Conservation (phyloP, 768 basidiomycete genomes). For the Tylopilus balloui region DNA sequence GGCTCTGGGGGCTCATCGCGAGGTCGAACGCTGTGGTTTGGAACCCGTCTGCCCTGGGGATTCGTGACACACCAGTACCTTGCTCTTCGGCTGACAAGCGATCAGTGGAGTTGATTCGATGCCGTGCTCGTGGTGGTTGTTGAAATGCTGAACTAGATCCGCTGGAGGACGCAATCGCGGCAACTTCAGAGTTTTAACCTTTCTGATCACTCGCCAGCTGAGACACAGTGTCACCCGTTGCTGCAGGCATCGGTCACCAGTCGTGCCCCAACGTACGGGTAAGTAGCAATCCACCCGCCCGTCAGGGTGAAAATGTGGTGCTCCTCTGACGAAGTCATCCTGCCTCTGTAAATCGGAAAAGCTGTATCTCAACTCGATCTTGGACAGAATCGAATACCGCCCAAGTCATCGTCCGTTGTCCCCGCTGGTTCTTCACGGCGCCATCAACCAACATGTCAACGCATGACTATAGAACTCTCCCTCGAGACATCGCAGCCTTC, state of each 20-base stretch:
- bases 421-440: conserved; percentile 5
- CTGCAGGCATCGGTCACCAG: background rate
- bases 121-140: background rate
- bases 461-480: background rate
- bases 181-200: conserved; percentile 20
- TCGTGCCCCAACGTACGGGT: conserved; percentile 1
- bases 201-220: conserved; percentile 9
- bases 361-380: background rate
- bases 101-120: background rate
- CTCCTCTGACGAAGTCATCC: background rate
- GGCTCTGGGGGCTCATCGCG: conserved; percentile 10
- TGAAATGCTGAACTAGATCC: background rate
- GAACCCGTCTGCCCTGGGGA: background rate
- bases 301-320: background rate
- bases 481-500: conserved; percentile 27
- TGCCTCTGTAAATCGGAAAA: background rate
- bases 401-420: conserved; percentile 8
- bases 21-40: conserved; percentile 3
- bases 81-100: background rate
- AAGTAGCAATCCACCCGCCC: background rate
- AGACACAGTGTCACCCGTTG: background rate
- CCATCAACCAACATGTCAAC: conserved; percentile 16
- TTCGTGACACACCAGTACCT: background rate
- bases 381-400: conserved; percentile 1
- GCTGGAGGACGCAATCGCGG: conserved; percentile 1